Conservation (phyloP, 108 stramenopile species). For the Cyclotella sp. region DNA sequence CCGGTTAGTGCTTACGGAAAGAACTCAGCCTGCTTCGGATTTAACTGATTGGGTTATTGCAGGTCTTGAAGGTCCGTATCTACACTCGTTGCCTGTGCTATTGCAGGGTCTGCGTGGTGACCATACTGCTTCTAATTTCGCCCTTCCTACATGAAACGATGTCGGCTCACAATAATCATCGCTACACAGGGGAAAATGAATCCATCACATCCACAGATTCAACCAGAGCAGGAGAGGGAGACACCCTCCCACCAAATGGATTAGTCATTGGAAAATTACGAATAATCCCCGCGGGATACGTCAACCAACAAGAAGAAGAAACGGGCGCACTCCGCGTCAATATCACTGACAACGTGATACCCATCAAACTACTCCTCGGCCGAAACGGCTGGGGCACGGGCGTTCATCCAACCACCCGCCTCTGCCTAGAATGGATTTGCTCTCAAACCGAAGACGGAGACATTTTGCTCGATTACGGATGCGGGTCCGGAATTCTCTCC, state of each 20-base stretch:
- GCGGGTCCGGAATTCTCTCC: conserved; percentile 76
- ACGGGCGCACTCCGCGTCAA: background rate
- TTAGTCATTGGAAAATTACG: conserved; percentile 45
- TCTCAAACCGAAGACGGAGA: conserved; percentile 19
- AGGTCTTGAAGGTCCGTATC: conserved; percentile 36
- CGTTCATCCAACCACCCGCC: conserved; percentile 78
- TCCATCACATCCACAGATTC: conserved; percentile 45
- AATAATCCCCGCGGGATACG: conserved; percentile 41
- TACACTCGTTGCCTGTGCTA: background rate
- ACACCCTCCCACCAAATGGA: conserved; percentile 51
- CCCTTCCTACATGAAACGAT: background rate
- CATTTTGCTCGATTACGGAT: conserved; percentile 72
- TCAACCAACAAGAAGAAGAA: background rate
- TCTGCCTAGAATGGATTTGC: conserved; percentile 70
- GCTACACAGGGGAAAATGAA: background rate
- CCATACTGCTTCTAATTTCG: too few species aligned
- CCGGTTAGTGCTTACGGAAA: too few species aligned
- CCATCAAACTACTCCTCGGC: conserved; percentile 28
- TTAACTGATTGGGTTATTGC: conserved; percentile 59
- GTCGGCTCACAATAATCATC: background rate
- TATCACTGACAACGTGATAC: conserved; percentile 28
- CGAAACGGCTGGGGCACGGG: conserved; percentile 66
- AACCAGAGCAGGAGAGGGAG: conserved; percentile 54
- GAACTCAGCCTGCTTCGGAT: conserved; percentile 2
- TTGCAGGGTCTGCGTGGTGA: too few species aligned